These are phyloP conservation scores for Fusarium tjaetaba DNA, from an alignment of 2,329 filamentous ascomycete genomes.

Conservation along the genomic window DNA sequence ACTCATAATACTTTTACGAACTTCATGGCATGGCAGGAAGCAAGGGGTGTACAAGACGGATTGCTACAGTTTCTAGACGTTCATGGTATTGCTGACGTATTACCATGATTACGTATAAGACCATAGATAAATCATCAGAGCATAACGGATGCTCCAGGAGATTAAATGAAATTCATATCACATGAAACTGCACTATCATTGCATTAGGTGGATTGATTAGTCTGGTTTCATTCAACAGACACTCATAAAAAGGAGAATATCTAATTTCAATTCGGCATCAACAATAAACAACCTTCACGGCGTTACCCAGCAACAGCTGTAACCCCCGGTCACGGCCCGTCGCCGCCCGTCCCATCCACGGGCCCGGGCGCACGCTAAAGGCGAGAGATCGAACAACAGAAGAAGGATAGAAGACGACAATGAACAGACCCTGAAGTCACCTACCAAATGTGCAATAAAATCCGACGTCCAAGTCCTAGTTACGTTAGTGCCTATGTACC, in stretches of 20 bases:
- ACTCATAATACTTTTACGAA: slow-evolving; percentile 17
- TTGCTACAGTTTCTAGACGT: slow-evolving; percentile 27
- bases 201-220: slow-evolving; percentile 3
- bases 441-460: background rate
- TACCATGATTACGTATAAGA: background rate
- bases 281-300: slow-evolving; percentile 16
- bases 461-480: background rate
- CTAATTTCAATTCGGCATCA: slow-evolving; percentile 18
- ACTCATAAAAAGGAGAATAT: background rate
- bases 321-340: slow-evolving; percentile 20
- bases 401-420: slow-evolving; percentile 4
- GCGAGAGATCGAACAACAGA: slow-evolving; percentile 7
- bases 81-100: background rate
- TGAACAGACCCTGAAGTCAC: slow-evolving; percentile 12
- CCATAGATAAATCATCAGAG: slow-evolving; percentile 6
- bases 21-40: slow-evolving; percentile 14
- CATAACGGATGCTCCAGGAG: background rate
- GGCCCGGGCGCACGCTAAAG: slow-evolving; percentile 19
- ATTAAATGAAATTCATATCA: background rate
- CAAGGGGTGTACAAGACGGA: slow-evolving; percentile 5
- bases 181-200: slow-evolving; percentile 2
- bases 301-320: slow-evolving; percentile 14
- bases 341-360: slow-evolving; percentile 18
- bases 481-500: no score
- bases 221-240: background rate